Evolutionary conservation across 2,329 filamentous ascomycete genomes (phyloP).

Genomic region (Gnomoniopsis sp.): DNA sequence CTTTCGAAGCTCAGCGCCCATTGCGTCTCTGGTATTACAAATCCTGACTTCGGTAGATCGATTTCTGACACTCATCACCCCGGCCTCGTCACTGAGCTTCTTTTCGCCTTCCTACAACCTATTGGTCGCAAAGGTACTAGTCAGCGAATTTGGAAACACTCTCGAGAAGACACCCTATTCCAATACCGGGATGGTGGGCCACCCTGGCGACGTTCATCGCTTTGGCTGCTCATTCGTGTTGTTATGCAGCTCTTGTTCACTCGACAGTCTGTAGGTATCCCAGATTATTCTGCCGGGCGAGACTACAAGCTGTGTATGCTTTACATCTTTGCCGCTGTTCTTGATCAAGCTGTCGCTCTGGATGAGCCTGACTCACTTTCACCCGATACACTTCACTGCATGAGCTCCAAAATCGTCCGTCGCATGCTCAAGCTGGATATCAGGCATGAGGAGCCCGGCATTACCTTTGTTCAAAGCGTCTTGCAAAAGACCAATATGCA

Average conservation of each 20-base stretch:
- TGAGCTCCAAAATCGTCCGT: conserved; percentile 42
- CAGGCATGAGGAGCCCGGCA: background rate
- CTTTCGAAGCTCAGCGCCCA: conserved; percentile 29
- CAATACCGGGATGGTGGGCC: background rate
- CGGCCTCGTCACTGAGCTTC: conserved; percentile 47
- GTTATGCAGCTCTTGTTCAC: conserved; percentile 13
- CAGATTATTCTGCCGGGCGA: background rate
- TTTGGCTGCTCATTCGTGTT: conserved; percentile 18
- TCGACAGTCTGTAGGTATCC: background rate
- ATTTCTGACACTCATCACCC: conserved; percentile 43
- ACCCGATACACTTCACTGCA: conserved; percentile 31
- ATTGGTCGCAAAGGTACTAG: conserved; percentile 29
- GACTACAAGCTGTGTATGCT: conserved; percentile 52
- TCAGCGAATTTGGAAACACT: conserved; percentile 44
- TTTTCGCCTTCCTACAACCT: conserved; percentile 36
- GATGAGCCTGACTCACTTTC: background rate
- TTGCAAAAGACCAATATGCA: background rate
- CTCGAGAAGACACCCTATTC: conserved; percentile 52
- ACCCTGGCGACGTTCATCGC: conserved; percentile 19
- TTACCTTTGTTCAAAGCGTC: background rate
- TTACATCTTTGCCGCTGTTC: conserved; percentile 37
- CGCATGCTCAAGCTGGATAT: conserved; percentile 37
- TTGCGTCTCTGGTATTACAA: conserved; percentile 15
- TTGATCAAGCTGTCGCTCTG: conserved; percentile 23
- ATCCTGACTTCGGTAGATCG: conserved; percentile 37